These are phyloP conservation scores for Trichoderma breve DNA, from an alignment of 2,329 filamentous ascomycete species.

Conservation along the genomic window DNA sequence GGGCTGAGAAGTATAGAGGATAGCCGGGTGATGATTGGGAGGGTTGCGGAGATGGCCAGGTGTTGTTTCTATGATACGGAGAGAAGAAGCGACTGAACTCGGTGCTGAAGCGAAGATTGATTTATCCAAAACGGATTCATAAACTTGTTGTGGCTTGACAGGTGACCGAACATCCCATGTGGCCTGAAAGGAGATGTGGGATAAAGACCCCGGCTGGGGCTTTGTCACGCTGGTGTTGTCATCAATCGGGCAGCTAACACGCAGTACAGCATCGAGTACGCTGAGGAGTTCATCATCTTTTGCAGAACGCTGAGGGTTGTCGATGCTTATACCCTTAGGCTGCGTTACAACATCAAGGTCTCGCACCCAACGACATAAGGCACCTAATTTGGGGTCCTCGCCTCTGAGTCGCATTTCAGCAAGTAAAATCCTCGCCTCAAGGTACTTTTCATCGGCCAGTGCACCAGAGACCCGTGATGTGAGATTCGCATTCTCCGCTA, in stretches of 20 bases:
- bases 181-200: conserved; percentile 56
- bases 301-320: conserved; percentile 37
- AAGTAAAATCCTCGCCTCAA: conserved; percentile 63
- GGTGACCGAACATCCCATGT: conserved; percentile 58
- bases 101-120: conserved; percentile 48
- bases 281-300: conserved; percentile 55
- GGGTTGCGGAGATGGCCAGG: conserved; percentile 61
- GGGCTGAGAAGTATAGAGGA: conserved; percentile 60
- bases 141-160: conserved; percentile 44
- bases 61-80: conserved; percentile 62
- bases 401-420: conserved; percentile 68
- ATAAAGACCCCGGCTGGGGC: conserved; percentile 31
- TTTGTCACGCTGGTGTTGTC: conserved; percentile 36
- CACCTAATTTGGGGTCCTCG: conserved; percentile 64
- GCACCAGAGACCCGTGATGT: conserved; percentile 66
- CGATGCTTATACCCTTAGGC: conserved; percentile 40
- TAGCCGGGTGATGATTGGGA: conserved; percentile 64
- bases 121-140: conserved; percentile 58
- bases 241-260: conserved; percentile 62
- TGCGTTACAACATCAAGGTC: conserved; percentile 67
- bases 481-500: conserved; percentile 55
- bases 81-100: conserved; percentile 37
- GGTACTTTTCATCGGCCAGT: conserved; percentile 62
- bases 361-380: conserved; percentile 69
- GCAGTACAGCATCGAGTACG: conserved; percentile 62